These are phyloP conservation scores for Fusarium temperatum DNA, from an alignment of 2,329 filamentous ascomycete genomes.

Conservation along the genomic window DNA sequence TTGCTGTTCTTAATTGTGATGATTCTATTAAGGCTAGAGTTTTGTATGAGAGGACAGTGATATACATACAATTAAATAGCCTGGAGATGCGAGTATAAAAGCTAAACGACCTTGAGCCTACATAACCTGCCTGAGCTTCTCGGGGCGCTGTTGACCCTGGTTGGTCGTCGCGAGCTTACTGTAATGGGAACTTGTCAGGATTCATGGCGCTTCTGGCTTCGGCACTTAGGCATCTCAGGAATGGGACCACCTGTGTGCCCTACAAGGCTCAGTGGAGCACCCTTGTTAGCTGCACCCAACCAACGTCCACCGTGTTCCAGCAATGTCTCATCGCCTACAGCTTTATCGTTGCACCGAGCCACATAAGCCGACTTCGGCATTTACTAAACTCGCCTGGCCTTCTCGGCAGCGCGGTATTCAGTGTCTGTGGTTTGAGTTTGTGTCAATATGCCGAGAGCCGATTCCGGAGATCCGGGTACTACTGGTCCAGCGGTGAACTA, in stretches of 20 bases:
- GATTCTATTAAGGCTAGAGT: too few species aligned
- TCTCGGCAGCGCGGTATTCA: too few species aligned
- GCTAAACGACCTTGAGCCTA: too few species aligned
- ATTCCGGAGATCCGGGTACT: background rate
- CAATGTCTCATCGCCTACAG: background rate
- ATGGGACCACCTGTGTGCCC: background rate
- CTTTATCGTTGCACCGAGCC: background rate
- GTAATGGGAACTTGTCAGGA: too few species aligned
- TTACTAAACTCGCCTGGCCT: rapidly evolving
- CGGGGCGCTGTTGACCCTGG: too few species aligned
- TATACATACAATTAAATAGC: too few species aligned
- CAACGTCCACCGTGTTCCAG: background rate
- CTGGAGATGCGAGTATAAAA: too few species aligned
- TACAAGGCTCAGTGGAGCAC: background rate
- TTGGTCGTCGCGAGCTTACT: too few species aligned
- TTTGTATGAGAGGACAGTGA: too few species aligned
- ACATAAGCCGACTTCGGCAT: background rate
- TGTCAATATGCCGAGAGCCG: background rate
- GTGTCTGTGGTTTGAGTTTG: background rate
- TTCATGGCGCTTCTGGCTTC: too few species aligned
- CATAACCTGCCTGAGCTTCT: too few species aligned
- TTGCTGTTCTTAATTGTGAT: too few species aligned
- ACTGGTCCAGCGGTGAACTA: background rate
- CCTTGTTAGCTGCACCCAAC: background rate
- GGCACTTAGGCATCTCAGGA: background rate